These are phyloP conservation scores for Phytopythium oedochilum DNA, from an alignment of 352 stramenopile genomes.

Conservation along the genomic window DNA sequence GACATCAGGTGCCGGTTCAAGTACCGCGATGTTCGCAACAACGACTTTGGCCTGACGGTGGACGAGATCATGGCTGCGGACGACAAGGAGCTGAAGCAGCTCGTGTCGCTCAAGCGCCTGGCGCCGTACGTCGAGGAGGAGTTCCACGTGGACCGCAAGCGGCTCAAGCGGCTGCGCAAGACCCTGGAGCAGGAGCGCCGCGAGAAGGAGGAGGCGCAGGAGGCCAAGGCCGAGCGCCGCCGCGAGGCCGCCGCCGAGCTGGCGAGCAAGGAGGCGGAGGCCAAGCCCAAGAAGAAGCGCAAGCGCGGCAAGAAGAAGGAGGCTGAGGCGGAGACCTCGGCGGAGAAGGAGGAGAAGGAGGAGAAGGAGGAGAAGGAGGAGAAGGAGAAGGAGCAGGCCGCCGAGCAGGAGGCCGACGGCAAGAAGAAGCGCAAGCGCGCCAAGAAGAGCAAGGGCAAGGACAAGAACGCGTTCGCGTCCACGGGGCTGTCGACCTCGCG, in stretches of 20 bases:
- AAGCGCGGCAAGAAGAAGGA: conserved; percentile 72
- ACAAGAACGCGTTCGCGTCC: conserved; percentile 35
- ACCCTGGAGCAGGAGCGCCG: conserved; percentile 32
- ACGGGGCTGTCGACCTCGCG: conserved; percentile 69
- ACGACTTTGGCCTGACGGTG: conserved; percentile 96
- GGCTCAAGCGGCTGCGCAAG: conserved; percentile 78
- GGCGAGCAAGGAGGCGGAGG: conserved; percentile 1
- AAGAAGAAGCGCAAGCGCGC: conserved; percentile 45
- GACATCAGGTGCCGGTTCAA: conserved; percentile 98
- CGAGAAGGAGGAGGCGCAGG: conserved; percentile 12
- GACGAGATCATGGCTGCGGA: conserved; percentile 97
- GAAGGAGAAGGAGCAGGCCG: background rate
- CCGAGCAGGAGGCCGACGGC: conserved; percentile 8
- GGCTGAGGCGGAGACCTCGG: background rate
- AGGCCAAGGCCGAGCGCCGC: conserved; percentile 7
- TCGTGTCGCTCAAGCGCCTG: conserved; percentile 97
- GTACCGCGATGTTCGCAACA: conserved; percentile 93
- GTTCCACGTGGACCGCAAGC: conserved; percentile 62
- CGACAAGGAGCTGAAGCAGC: conserved; percentile 95
- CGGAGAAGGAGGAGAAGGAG: background rate
- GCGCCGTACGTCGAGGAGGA: conserved; percentile 92
- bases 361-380: conserved; percentile 12
- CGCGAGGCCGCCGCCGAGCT: background rate
- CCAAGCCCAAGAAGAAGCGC: conserved; percentile 56
- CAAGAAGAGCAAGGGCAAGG: conserved; percentile 49